These are phyloP conservation scores for Violaceomyces palustris DNA, from an alignment of 1,284 basidiomycete species.

Conservation along the genomic window DNA sequence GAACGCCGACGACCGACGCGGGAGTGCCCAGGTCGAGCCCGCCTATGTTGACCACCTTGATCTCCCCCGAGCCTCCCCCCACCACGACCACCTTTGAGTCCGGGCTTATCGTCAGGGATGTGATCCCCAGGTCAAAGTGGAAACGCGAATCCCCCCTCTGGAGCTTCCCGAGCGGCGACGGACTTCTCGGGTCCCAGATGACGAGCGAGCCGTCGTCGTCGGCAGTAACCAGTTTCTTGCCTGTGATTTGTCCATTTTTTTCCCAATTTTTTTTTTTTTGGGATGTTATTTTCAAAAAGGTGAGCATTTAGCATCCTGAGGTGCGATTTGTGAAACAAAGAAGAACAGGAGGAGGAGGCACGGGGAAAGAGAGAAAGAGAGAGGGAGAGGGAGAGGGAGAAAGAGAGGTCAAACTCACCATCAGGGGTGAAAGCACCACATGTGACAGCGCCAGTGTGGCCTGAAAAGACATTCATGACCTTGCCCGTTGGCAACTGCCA, in stretches of 20 bases:
- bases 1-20: constrained; percentile 72
- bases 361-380: background rate
- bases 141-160: constrained; percentile 55
- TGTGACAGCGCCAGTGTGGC: constrained; percentile 78
- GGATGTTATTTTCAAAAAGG: too few species aligned
- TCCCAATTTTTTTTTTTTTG: too few species aligned
- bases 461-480: constrained; percentile 91
- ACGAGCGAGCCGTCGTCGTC: constrained; percentile 78
- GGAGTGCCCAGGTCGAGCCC: constrained; percentile 56
- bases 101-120: constrained; percentile 75
- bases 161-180: constrained; percentile 75
- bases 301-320: too few species aligned
- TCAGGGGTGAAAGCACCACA: constrained; percentile 90
- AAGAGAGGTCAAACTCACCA: constrained; percentile 58
- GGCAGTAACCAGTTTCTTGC: constrained; percentile 69
- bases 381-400: too few species aligned
- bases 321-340: too few species aligned
- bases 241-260: too few species aligned
- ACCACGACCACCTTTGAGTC: constrained; percentile 66
- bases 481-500: constrained; percentile 95
- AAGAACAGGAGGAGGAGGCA: background rate
- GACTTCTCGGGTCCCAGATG: constrained; percentile 82
- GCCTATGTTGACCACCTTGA: constrained; percentile 77
- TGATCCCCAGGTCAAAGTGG: constrained; percentile 68
- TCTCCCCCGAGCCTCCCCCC: constrained; percentile 74